A percentile compares a stretch with the other conserved stretches of the same genome.
Conservation (phyloP, 768 basidiomycete species). For the Pisolithus albus region DNA sequence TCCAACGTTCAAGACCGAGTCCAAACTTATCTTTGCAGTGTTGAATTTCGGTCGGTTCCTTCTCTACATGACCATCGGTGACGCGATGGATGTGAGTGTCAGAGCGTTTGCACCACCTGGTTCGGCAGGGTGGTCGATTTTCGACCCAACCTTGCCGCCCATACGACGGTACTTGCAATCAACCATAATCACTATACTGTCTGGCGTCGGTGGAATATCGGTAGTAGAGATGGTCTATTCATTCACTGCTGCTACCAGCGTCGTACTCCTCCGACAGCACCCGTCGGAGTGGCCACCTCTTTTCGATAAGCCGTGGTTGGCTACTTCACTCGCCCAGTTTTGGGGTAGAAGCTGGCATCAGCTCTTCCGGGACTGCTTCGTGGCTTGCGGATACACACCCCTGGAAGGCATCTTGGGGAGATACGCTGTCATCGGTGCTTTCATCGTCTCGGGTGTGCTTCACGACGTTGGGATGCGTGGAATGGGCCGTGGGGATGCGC, state of each 20-base stretch:
- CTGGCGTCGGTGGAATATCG: constrained; percentile 40
- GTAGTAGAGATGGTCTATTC: constrained; percentile 40
- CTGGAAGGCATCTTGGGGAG: constrained; percentile 39
- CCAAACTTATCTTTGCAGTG: constrained; percentile 12
- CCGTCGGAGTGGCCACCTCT: constrained; percentile 57
- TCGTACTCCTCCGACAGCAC: constrained; percentile 41
- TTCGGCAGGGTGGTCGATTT: constrained; percentile 32
- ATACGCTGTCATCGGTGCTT: constrained; percentile 48
- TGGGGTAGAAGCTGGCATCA: constrained; percentile 71
- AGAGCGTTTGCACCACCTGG: constrained; percentile 31
- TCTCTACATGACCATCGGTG: constrained; percentile 4
- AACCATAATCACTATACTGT: constrained; percentile 34
- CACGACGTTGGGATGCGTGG: constrained; percentile 56
- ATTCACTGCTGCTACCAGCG: constrained; percentile 35
- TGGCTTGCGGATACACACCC: constrained; percentile 44
- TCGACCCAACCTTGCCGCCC: constrained; percentile 26
- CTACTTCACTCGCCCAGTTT: constrained; percentile 53
- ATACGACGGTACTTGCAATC: constrained; percentile 37
- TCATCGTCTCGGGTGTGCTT: constrained; percentile 51
- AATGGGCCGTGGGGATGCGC: constrained; percentile 46
- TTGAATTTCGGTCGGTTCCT: constrained; percentile 10
- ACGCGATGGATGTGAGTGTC: background rate
- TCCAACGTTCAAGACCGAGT: constrained; percentile 12
- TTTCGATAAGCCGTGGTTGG: constrained; percentile 49
- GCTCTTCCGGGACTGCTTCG: constrained; percentile 51